These are phyloP conservation scores for Quercus lobata DNA, from an alignment of 331 rosid species.

Conservation along the genomic window DNA sequence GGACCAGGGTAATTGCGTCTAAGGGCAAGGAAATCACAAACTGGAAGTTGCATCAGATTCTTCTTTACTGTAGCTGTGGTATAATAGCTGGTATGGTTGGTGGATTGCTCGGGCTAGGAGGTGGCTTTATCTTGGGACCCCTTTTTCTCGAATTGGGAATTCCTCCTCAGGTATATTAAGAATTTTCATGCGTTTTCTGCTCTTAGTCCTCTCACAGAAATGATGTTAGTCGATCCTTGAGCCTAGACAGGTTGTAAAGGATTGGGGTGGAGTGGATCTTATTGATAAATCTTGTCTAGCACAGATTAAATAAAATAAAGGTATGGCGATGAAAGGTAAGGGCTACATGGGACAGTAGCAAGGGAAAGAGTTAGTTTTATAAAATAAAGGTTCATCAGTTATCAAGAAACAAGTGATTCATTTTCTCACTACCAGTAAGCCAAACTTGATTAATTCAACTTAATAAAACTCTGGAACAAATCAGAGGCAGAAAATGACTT, in stretches of 20 bases:
- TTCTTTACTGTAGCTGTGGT: constrained; percentile 60
- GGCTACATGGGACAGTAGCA: background rate
- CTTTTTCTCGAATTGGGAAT: constrained; percentile 74
- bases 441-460: too few species aligned
- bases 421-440: too few species aligned
- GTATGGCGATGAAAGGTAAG: background rate
- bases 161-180: constrained; percentile 65
- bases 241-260: background rate
- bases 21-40: constrained; percentile 66
- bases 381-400: background rate
- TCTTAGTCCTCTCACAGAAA: background rate
- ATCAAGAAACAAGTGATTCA: too few species aligned
- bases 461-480: too few species aligned
- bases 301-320: background rate
- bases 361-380: background rate
- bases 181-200: background rate
- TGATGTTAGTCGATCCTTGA: background rate
- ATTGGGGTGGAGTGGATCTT: background rate
- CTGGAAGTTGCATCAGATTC: constrained; percentile 65
- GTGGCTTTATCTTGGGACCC: constrained; percentile 80
- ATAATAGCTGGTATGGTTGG: constrained; percentile 76
- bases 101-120: constrained; percentile 74
- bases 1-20: constrained; percentile 70
- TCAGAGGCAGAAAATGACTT: background rate
- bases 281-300: background rate